A percentile compares a stretch with the other conserved stretches of the same genome.
Conservation (phyloP, 257 asterid species). For the Lithospermum erythrorhizon region DNA sequence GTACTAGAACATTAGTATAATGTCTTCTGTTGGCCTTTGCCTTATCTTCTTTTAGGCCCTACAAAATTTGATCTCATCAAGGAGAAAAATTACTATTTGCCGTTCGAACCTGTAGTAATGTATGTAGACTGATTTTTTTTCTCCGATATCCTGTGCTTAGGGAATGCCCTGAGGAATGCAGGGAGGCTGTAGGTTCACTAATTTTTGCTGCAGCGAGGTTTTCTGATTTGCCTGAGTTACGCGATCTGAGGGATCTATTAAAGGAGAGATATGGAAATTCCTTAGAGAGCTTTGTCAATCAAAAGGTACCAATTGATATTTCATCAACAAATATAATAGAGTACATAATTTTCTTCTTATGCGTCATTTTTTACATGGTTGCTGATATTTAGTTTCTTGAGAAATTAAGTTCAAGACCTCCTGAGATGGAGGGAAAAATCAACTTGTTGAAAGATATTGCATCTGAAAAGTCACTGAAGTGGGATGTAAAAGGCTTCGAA, state of each 20-base stretch:
- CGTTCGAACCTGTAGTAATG: not conserved
- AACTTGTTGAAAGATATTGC: constrained; percentile 76
- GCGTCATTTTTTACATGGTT: constrained; percentile 20
- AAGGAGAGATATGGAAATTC: constrained; percentile 65
- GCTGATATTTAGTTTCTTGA: constrained; percentile 60
- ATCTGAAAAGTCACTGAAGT: constrained; percentile 62
- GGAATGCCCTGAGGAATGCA: constrained; percentile 93
- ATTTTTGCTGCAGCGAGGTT: constrained; percentile 98
- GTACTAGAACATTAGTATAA: not conserved
- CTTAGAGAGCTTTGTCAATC: constrained; percentile 60
- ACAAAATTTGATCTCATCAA: not conserved
- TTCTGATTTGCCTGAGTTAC: constrained; percentile 90
- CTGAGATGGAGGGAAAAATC: constrained; percentile 47
- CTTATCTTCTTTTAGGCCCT: not conserved
- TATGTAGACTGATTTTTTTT: not conserved
- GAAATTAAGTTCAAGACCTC: constrained; percentile 55
- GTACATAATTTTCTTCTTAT: not conserved
- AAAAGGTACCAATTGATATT: constrained; percentile 44
- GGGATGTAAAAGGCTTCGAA: constrained; percentile 76
- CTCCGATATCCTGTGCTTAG: constrained; percentile 30
- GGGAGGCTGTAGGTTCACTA: constrained; percentile 74
- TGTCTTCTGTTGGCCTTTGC: not conserved
- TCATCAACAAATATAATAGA: constrained; percentile 4
- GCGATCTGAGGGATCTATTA: constrained; percentile 79
- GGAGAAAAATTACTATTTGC: not conserved